phyloP scores from a whole-genome alignment of 805 yeast species.

The Cyberlindnera mrakii region DNA sequence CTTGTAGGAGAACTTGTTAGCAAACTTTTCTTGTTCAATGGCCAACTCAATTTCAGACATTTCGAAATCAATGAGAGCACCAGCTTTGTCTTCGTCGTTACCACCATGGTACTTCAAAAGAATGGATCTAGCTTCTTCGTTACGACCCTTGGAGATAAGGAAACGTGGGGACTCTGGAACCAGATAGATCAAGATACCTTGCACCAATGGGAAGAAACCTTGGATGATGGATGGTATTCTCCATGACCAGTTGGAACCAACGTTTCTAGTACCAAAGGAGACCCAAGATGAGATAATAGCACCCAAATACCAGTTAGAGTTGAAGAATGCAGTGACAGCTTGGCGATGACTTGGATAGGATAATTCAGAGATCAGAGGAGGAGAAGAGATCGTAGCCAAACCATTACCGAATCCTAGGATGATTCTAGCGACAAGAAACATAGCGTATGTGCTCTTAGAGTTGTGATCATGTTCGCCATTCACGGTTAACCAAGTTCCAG shows the following conservation, averaged over 20 bases:
- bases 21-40: slow-evolving; percentile 34
- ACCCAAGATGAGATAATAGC: slow-evolving; percentile 47
- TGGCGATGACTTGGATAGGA: slow-evolving; percentile 40
- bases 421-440: slow-evolving; percentile 29
- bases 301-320: slow-evolving; percentile 46
- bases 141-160: slow-evolving; percentile 33
- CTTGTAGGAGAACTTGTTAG: slow-evolving; percentile 26
- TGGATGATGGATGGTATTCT: slow-evolving; percentile 49
- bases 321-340: slow-evolving; percentile 37
- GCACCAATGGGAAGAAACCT: slow-evolving; percentile 40
- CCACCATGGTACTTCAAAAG: slow-evolving; percentile 35
- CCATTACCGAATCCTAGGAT: slow-evolving; percentile 42
- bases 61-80: slow-evolving; percentile 31
- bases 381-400: slow-evolving; percentile 37
- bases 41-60: slow-evolving; percentile 34
- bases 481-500: slow-evolving; percentile 19
- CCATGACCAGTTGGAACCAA: slow-evolving; percentile 37
- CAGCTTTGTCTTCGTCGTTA: slow-evolving; percentile 20
- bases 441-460: slow-evolving; percentile 17
- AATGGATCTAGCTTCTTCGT: slow-evolving; percentile 36
- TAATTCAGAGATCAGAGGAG: slow-evolving; percentile 44
- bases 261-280: slow-evolving; percentile 36
- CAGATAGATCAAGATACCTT: slow-evolving; percentile 29
- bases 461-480: slow-evolving; percentile 1
- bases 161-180: slow-evolving; percentile 49